These are phyloP conservation scores for Sporothrix dimorphospora DNA, from an alignment of 2,329 filamentous ascomycete genomes.

Conservation along the genomic window DNA sequence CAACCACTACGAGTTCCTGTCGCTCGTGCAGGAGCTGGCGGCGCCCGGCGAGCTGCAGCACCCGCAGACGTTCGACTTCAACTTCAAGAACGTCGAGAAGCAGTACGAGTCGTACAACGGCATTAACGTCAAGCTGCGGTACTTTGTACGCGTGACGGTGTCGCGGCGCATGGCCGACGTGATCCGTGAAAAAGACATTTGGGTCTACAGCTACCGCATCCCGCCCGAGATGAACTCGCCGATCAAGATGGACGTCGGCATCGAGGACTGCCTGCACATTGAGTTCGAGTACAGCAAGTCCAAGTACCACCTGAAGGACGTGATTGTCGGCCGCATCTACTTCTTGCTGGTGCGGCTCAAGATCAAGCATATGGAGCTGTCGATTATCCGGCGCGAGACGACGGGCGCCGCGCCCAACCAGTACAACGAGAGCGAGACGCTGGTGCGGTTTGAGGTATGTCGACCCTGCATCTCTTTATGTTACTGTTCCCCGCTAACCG, in stretches of 20 bases:
- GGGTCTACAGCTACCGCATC: conserved; percentile 98
- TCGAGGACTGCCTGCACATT: conserved; percentile 98
- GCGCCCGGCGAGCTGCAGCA: conserved; percentile 97
- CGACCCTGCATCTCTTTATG: background rate
- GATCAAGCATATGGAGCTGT: conserved; percentile 99
- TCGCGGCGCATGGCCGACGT: conserved; percentile 97
- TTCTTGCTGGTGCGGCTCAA: conserved; percentile 95
- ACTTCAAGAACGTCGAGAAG: conserved; percentile 99
- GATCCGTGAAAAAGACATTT: conserved; percentile 97
- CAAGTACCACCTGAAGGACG: conserved; percentile 98
- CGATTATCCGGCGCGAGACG: conserved; percentile 94
- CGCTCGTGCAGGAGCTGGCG: conserved; percentile 92
- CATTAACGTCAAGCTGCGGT: conserved; percentile 98
- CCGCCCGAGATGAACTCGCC: conserved; percentile 97
- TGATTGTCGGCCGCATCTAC: conserved; percentile 98
- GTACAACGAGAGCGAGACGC: conserved; percentile 98
- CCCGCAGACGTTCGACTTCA: conserved; percentile 98
- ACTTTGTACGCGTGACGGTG: conserved; percentile 96
- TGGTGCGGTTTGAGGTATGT: conserved; percentile 88
- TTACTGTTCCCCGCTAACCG: conserved; percentile 4
- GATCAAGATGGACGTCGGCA: conserved; percentile 99
- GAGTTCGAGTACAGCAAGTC: conserved; percentile 99
- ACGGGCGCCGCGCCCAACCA: conserved; percentile 96
- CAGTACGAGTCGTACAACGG: conserved; percentile 99
- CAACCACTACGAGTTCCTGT: conserved; percentile 99